phyloP scores from a whole-genome alignment of 495 filamentous ascomycete genomes.

The Ramalina peruviana region DNA sequence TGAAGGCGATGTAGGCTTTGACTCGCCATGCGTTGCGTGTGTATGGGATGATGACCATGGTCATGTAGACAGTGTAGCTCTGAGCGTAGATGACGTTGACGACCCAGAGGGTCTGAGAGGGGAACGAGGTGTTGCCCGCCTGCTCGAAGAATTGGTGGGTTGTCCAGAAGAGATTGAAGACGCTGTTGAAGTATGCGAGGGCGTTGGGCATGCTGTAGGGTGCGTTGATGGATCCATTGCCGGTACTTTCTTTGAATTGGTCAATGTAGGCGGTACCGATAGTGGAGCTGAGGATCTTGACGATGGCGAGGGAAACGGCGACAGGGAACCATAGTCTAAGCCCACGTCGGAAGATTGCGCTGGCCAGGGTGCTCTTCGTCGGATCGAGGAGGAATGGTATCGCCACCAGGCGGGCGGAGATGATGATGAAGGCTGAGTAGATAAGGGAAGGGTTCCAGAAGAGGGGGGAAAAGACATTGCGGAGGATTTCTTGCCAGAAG shows the following conservation, averaged over 20 bases:
- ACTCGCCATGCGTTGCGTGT: constrained; percentile 22
- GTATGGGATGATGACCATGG: constrained; percentile 25
- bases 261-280: constrained; percentile 8
- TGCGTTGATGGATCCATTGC: constrained; percentile 16
- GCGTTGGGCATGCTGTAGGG: constrained; percentile 17
- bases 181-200: constrained; percentile 22
- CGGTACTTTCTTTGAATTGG: constrained; percentile 13
- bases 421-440: constrained; percentile 23
- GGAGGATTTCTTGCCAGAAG: constrained; percentile 17
- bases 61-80: constrained; percentile 25
- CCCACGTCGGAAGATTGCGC: constrained; percentile 28
- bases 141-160: constrained; percentile 14
- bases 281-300: constrained; percentile 12
- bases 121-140: constrained; percentile 22
- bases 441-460: constrained; percentile 27
- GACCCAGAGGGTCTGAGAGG: constrained; percentile 23
- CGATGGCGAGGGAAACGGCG: constrained; percentile 18
- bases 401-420: constrained; percentile 23
- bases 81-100: constrained; percentile 22
- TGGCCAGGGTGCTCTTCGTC: constrained; percentile 16
- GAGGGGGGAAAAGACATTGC: constrained; percentile 21
- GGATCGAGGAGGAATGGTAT: constrained; percentile 23
- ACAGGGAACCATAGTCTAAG: constrained; percentile 25
- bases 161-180: constrained; percentile 28
- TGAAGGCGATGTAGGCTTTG: constrained; percentile 18